Conservation (phyloP, 148 eudicot genomes). For the Oxyria digyna region DNA sequence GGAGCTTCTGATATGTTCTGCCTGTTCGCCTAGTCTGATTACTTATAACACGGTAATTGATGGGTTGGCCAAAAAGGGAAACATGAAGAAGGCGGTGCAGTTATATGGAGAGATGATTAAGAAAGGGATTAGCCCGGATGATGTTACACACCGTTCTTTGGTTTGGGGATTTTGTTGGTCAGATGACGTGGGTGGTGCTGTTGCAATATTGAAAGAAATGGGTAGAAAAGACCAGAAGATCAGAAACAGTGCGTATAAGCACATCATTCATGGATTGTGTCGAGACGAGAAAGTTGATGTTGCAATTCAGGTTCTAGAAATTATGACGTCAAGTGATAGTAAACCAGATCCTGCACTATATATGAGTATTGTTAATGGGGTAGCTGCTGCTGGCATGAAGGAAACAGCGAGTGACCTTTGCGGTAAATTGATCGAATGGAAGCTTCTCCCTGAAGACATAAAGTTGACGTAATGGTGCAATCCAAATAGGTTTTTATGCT, state of each 20-base stretch:
- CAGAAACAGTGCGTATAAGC: slow-evolving; percentile 30
- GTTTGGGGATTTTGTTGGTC: slow-evolving; percentile 58
- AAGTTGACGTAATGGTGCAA: slow-evolving; percentile 9
- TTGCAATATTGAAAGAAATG: slow-evolving; percentile 53
- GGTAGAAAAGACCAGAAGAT: slow-evolving; percentile 33
- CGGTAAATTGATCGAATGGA: slow-evolving; percentile 36
- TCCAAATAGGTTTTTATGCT: no score
- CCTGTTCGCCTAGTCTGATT: slow-evolving; percentile 40
- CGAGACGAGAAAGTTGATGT: slow-evolving; percentile 35
- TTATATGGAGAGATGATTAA: slow-evolving; percentile 41
- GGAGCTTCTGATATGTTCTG: slow-evolving; percentile 28
- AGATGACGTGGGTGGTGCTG: slow-evolving; percentile 39
- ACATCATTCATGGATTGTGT: slow-evolving; percentile 44
- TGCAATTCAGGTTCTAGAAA: slow-evolving; percentile 52
- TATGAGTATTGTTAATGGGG: slow-evolving; percentile 31
- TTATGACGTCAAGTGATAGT: slow-evolving; percentile 31
- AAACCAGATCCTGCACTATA: slow-evolving; percentile 22
- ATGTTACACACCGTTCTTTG: slow-evolving; percentile 58
- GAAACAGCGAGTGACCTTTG: slow-evolving; percentile 43
- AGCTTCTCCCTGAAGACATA: slow-evolving; percentile 17
- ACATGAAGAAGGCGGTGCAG: slow-evolving; percentile 59
- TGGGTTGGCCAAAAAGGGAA: slow-evolving; percentile 62
- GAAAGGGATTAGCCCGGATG: slow-evolving; percentile 46
- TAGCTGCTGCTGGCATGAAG: slow-evolving; percentile 48
- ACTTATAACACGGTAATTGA: slow-evolving; percentile 73